Conservation (phyloP, 164 flowering plant genomes). For the Malania oleifera region DNA sequence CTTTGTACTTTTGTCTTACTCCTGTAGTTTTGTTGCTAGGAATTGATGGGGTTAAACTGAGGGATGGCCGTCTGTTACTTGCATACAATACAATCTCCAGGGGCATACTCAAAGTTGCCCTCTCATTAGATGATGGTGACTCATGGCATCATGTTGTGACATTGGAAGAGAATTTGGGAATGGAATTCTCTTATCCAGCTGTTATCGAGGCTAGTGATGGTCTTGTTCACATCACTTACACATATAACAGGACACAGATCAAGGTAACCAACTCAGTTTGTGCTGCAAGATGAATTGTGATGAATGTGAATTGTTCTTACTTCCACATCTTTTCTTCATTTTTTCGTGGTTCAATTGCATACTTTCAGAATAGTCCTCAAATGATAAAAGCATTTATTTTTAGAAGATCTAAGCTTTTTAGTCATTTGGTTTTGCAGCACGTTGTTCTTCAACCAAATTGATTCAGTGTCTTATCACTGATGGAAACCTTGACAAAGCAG, state of each 20-base stretch:
- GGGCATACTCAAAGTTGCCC: conserved; percentile 69
- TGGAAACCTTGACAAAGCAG: too few species aligned
- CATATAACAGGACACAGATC: conserved; percentile 78
- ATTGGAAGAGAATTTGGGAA: conserved; percentile 55
- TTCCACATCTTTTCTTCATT: neutral
- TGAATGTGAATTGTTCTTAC: neutral
- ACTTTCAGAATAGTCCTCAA: neutral
- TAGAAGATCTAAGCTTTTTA: conserved; percentile 3
- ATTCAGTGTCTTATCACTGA: conserved; percentile 6
- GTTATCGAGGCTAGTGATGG: conserved; percentile 72
- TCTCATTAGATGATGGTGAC: conserved; percentile 78
- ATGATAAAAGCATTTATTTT: neutral
- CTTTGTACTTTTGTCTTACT: neutral
- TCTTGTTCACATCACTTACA: conserved; percentile 65
- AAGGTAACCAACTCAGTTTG: conserved; percentile 39
- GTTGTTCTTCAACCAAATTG: conserved; percentile 41
- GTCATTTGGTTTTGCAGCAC: conserved; percentile 35
- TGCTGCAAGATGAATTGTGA: neutral
- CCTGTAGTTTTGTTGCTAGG: conserved; percentile 33
- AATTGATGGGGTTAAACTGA: conserved; percentile 85
- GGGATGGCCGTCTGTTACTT: conserved; percentile 64
- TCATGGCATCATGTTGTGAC: conserved; percentile 72
- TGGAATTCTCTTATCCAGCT: conserved; percentile 97
- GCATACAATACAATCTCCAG: conserved; percentile 82
- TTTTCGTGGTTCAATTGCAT: too few species aligned